phyloP scores from a whole-genome alignment of 495 filamentous ascomycete genomes.

The Wilcoxina mikolae region DNA sequence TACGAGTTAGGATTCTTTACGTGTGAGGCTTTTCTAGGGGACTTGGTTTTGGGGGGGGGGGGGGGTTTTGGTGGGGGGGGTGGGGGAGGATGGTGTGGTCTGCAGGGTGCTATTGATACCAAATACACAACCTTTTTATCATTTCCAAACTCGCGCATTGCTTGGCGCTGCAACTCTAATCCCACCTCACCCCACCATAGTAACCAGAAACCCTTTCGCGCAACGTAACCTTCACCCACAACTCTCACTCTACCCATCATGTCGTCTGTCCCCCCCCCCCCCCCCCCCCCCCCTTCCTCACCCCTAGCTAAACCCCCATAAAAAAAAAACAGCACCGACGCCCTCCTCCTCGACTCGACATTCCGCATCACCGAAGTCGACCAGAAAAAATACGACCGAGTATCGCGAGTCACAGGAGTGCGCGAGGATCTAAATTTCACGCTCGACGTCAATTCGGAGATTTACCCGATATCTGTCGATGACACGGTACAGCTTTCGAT shows the following conservation, averaged over 20 bases:
- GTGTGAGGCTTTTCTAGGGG: no score
- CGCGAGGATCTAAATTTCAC: conserved; percentile 63
- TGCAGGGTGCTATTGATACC: no score
- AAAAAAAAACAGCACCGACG: conserved; percentile 33
- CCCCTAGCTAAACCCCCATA: neutral
- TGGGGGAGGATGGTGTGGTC: no score
- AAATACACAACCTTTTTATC: no score
- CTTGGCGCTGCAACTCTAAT: conserved; percentile 1
- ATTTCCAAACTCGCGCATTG: no score
- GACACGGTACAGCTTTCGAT: conserved; percentile 66
- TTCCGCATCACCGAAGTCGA: conserved; percentile 70
- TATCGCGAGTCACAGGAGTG: conserved; percentile 60
- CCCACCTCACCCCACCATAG: neutral
- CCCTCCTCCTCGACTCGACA: conserved; percentile 80
- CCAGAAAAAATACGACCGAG: conserved; percentile 83
- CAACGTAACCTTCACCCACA: neutral
- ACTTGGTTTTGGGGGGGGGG: no score
- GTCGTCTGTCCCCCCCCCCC: neutral
- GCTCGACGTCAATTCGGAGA: conserved; percentile 87
- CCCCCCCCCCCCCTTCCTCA: neutral
- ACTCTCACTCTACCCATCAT: neutral
- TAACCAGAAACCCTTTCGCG: neutral
- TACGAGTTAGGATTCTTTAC: no score
- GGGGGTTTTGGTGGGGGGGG: no score
- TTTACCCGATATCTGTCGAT: conserved; percentile 59